phyloP scores from a whole-genome alignment of 805 yeast species.

The Barnettozyma wickerhamii region DNA sequence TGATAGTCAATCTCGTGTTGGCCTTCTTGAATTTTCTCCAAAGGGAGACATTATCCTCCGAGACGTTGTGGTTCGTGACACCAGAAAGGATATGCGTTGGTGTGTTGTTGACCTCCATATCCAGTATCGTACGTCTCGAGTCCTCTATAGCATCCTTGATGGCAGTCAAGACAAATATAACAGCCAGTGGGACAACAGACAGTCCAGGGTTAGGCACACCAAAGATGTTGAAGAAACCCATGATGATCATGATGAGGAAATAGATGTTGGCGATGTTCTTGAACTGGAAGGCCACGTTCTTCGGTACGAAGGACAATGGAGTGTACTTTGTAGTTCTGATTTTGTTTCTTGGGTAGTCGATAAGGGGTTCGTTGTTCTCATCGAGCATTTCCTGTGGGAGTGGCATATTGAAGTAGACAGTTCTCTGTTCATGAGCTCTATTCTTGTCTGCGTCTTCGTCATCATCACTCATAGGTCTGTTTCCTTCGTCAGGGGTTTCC shows the following conservation, averaged over 20 bases:
- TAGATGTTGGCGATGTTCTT: slow-evolving; percentile 87
- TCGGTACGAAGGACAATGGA: slow-evolving; percentile 83
- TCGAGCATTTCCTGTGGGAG: slow-evolving; percentile 9
- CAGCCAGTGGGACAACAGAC: slow-evolving; percentile 74
- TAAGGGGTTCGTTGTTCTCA: slow-evolving; percentile 9
- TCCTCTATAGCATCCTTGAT: slow-evolving; percentile 80
- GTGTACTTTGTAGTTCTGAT: slow-evolving; percentile 95
- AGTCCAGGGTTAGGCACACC: slow-evolving; percentile 79
- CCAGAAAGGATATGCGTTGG: slow-evolving; percentile 60
- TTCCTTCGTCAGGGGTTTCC: slow-evolving; percentile 20
- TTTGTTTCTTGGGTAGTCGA: slow-evolving; percentile 46
- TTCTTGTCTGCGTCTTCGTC: slow-evolving; percentile 30
- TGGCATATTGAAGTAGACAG: slow-evolving; percentile 12
- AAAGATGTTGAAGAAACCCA: slow-evolving; percentile 73
- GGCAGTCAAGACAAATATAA: slow-evolving; percentile 70
- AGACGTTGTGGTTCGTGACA: slow-evolving; percentile 53
- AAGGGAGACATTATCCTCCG: slow-evolving; percentile 48
- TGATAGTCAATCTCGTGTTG: slow-evolving; percentile 26
- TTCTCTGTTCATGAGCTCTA: slow-evolving; percentile 32
- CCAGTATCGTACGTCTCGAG: slow-evolving; percentile 66
- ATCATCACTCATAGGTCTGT: slow-evolving; percentile 25
- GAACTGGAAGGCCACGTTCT: slow-evolving; percentile 76
- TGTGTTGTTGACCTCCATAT: slow-evolving; percentile 73
- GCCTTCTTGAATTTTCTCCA: slow-evolving; percentile 62
- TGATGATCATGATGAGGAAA: slow-evolving; percentile 71